A percentile compares a stretch with the other conserved stretches of the same genome.
Conservation (phyloP, 106 monocot genomes). For the Allium sativum region DNA sequence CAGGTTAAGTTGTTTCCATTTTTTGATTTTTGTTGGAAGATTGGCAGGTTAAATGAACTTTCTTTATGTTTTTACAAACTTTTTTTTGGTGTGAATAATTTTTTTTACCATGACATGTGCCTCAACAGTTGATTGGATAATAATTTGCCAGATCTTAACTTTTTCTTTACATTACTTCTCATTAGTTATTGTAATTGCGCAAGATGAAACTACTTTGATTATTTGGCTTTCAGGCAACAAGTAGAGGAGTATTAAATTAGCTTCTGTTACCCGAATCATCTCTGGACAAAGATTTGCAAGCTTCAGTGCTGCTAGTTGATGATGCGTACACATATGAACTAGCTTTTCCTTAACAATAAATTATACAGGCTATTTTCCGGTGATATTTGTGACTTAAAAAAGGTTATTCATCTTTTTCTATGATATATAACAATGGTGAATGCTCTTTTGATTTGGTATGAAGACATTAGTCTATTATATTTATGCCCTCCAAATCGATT, state of each 20-base stretch:
- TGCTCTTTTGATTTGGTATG: too few species aligned
- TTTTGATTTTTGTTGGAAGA: too few species aligned
- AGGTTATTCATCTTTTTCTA: conserved; percentile 57
- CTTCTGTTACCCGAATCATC: conserved; percentile 25
- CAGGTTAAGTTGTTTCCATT: too few species aligned
- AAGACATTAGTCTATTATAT: too few species aligned
- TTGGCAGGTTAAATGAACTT: too few species aligned
- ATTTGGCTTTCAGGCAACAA: conserved; percentile 34
- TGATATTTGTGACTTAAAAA: conserved; percentile 48
- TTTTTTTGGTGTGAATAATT: too few species aligned
- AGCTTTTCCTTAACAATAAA: neutral
- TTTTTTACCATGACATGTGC: too few species aligned
- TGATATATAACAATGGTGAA: conserved; percentile 51
- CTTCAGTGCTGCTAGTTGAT: neutral
- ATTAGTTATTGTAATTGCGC: neutral
- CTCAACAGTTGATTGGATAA: too few species aligned
- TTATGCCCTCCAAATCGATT: too few species aligned
- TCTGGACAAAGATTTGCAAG: conserved; percentile 49
- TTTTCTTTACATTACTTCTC: neutral
- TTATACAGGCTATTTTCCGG: conserved; percentile 43
- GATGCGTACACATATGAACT: neutral
- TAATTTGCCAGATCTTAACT: too few species aligned
- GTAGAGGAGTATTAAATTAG: conserved; percentile 33
- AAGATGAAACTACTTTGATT: conserved; percentile 48
- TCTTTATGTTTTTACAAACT: too few species aligned